Base-by-base conservation (phyloP, 176 grass and related monocot species). In the Canna indica region DNA sequence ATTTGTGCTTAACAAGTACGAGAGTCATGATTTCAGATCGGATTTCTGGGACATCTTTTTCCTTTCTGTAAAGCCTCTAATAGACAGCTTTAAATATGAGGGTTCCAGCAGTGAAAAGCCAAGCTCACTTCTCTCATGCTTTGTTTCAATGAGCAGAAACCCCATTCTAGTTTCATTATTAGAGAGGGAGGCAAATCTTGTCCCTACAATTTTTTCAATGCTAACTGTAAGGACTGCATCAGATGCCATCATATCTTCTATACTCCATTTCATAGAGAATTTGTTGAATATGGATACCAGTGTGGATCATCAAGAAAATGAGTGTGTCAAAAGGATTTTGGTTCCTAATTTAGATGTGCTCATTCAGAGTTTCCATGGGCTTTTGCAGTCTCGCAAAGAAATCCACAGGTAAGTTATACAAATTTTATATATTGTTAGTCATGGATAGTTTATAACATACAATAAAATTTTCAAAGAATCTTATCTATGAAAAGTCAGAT, bases 31-130 rank as follows among this genome's bases (percentile, higher is more conserved):
- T 73, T 87, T 96, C 67, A 76, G 84, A 52, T 83, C 85, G 64
- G 73, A 83, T 27, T 96, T 96, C 80, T 96, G 93, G 93, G 71
- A 79, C 77, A 83, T 67, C 5, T 96, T 96, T 81, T 96, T 96
- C 25, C 31, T 53, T 71, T 91, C 93, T 16, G 75, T 87, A 44
- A 85, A 85, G 70, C 93, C 88, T 81, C 58, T 97, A 35, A 66
- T 92, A 73, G 77, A 81, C 68, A 89, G 77, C 80, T 97, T 97
- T 58, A 91, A 85, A 74, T 79, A 86, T 64, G 93, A 92, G 74
- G 86, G 86, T 85, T 77, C 83, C 35, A 97, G 93, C 64, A 91
- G 88, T 73, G 88, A 85, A 79, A 92, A 85, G 46, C 88, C 88
- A 67, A 92, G 88, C 56, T 91, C 88, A 64, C 83, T 91, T 81